Conservation (phyloP, 345 rosid genomes). For the Pelargonium nanum region DNA sequence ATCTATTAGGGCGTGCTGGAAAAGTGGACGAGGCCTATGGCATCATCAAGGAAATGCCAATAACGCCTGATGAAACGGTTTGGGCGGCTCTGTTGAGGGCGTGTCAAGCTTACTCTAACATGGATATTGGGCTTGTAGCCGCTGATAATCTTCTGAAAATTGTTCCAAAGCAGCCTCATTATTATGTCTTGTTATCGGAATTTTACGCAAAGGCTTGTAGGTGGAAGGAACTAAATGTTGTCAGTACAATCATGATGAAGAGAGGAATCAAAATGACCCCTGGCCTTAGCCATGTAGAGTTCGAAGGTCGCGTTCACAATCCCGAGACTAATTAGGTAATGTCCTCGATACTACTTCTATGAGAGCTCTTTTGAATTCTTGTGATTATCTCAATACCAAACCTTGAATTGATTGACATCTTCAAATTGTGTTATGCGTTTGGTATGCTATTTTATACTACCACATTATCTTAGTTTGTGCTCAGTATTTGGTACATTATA, state of each 20-base stretch:
- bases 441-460: too few relatives aligned
- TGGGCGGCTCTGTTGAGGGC: conserved; percentile 62
- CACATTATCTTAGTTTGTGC: too few relatives aligned
- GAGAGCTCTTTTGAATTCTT: too few relatives aligned
- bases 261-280: conserved; percentile 52
- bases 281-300: conserved; percentile 39
- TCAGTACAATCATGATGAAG: conserved; percentile 38
- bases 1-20: conserved; percentile 57
- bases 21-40: conserved; percentile 35
- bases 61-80: conserved; percentile 30
- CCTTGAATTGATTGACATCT: too few relatives aligned
- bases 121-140: conserved; percentile 34
- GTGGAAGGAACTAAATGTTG: conserved; percentile 42
- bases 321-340: too few relatives aligned
- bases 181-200: conserved; percentile 45
- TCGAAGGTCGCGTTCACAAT: conserved; percentile 28
- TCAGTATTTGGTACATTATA: too few relatives aligned
- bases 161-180: conserved; percentile 45
- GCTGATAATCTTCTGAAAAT: conserved; percentile 35
- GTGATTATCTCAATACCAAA: too few relatives aligned
- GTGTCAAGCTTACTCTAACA: conserved; percentile 42
- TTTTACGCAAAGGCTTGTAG: conserved; percentile 44
- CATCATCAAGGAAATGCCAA: conserved; percentile 40
- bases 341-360: too few relatives aligned
- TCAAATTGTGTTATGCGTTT: too few relatives aligned